Conservation (phyloP, 495 filamentous ascomycete genomes). For the Penicillium salamii region DNA sequence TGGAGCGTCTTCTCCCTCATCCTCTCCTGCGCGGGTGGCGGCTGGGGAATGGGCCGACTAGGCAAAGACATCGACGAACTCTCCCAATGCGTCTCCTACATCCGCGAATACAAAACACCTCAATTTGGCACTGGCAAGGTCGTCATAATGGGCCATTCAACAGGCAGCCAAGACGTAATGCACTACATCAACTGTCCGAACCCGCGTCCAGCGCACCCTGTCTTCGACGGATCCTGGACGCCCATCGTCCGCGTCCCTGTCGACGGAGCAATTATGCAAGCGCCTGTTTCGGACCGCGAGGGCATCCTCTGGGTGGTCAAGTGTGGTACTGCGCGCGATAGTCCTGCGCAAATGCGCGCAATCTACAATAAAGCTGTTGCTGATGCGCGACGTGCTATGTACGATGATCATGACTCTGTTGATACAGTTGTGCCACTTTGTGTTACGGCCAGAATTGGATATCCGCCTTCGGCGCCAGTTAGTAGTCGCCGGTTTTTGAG, state of each 20-base stretch:
- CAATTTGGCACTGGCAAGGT: constrained; percentile 26
- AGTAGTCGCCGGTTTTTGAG: constrained; percentile 64
- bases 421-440: constrained; percentile 36
- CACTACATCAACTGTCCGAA: constrained; percentile 56
- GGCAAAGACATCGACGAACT: constrained; percentile 67
- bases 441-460: constrained; percentile 34
- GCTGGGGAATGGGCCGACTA: constrained; percentile 67
- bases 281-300: constrained; percentile 75
- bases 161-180: constrained; percentile 82
- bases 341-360: constrained; percentile 22
- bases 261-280: constrained; percentile 83
- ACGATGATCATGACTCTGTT: constrained; percentile 19
- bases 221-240: constrained; percentile 28
- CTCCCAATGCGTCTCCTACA: constrained; percentile 60
- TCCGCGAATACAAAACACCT: constrained; percentile 39
- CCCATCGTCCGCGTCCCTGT: constrained; percentile 41
- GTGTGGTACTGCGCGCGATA: constrained; percentile 30
- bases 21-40: constrained; percentile 59
- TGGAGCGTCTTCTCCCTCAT: constrained; percentile 59
- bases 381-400: constrained; percentile 20
- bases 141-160: constrained; percentile 70
- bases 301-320: constrained; percentile 46
- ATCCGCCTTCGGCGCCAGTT: constrained; percentile 48
- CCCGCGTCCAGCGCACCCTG: constrained; percentile 29
- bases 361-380: constrained; percentile 29